phyloP scores from a whole-genome alignment of 495 filamentous ascomycete genomes.

The Aspergillus ellipticus region DNA sequence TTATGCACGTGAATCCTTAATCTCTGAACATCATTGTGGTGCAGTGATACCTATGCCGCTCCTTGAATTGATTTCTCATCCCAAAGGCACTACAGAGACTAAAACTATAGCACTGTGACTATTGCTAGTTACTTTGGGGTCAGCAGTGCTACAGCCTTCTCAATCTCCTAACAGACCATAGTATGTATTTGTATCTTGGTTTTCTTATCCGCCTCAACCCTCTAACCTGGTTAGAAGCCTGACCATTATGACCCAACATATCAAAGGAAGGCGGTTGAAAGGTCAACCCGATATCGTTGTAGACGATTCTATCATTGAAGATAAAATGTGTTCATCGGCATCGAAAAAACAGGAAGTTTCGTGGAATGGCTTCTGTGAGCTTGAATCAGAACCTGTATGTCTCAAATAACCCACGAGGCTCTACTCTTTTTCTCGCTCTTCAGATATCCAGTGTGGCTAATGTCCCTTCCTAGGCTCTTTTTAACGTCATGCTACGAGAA shows the following conservation, averaged over 20 bases:
- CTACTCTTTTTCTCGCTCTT: background rate
- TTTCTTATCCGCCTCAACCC: background rate
- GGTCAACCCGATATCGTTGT: conserved; percentile 5
- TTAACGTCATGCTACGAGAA: conserved; percentile 76
- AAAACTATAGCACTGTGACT: too few relatives aligned
- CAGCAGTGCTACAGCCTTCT: background rate
- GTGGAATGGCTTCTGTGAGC: conserved; percentile 81
- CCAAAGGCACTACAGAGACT: too few relatives aligned
- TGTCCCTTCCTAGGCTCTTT: conserved; percentile 56
- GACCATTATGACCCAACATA: conserved; percentile 29
- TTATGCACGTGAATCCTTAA: too few relatives aligned
- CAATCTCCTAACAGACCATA: background rate
- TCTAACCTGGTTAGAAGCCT: background rate
- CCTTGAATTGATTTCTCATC: too few relatives aligned
- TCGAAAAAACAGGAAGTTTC: conserved; percentile 38
- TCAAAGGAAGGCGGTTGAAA: conserved; percentile 34
- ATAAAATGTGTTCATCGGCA: conserved; percentile 34
- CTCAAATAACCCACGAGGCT: background rate
- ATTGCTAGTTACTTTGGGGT: too few relatives aligned
- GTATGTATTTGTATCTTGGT: background rate
- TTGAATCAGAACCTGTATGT: conserved; percentile 86
- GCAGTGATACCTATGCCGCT: too few relatives aligned
- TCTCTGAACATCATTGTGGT: too few relatives aligned
- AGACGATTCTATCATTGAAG: conserved; percentile 12
- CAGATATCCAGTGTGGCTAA: background rate